Base-by-base conservation (phyloP, 768 basidiomycete genomes). In the Phlebiopsis flavidoalba region DNA sequence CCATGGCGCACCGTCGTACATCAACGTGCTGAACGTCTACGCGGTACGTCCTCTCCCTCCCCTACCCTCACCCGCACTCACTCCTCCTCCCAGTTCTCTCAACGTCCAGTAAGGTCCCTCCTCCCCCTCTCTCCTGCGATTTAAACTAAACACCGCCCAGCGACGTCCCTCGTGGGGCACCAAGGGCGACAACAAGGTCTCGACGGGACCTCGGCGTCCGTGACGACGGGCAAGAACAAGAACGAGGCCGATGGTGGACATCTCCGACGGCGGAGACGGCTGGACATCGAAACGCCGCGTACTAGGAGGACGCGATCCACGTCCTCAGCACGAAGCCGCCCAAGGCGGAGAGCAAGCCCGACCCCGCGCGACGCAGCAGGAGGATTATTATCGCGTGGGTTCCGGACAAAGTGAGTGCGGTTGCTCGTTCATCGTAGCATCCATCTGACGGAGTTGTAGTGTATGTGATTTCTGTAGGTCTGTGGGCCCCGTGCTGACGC, bases 151-250 rank as follows among this genome's bases (percentile, higher is more conserved):
- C 31, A 7, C 22, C 24, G n/a, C n/a, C n/a, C 64, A 81, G 80
- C 73, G 94, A 95, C 61, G 88, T 95, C 10, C n/a, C n/a, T 93
- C 91, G 4, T 95, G 95, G 95, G 94, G 95, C 40, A 98, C 93
- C 4, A 98, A 96, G 71, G 96, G 92, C 36, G 93, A 91, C 74
- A 95, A 94, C 78, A 95, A 87, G 69, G 82, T 89, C 48, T 80
- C 79, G 57, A 88, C 88, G 24, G n/a, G 92, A 95, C 65, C 84
- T 98, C 6, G 97, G 96, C 49, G 87, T 87, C n/a, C 5, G 90
- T 95, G 63, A 81, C 81, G 53, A 79, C 79, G 1, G 77, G 79
- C 37, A 81, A 82, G 60, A 83, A 87, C 60, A 86, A 87, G 69
- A 89, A 89, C 65, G 88, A 91, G 69, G 95, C 95, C 10, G 93